Base-by-base conservation (phyloP, 2,329 filamentous ascomycete species). In the Fusarium camptoceras region DNA sequence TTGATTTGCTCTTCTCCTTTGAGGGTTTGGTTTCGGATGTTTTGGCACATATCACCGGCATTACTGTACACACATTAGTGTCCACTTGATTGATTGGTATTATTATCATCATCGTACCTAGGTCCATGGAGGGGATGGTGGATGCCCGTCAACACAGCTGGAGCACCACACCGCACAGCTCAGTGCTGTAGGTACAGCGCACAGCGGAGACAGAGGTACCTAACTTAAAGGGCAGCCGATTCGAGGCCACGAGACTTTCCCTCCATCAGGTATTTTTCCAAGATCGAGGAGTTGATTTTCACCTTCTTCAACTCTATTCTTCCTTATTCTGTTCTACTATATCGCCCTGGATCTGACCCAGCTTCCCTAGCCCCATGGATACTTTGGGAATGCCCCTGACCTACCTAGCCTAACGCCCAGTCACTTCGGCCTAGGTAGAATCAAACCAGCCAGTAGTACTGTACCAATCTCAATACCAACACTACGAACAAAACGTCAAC, bases 21-120 rank as follows among this genome's bases (percentile, higher is more conserved):
- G 55, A 53, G 55, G 68, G 55, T 48, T 60, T 58, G 55, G 55
- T 46, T 51, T 68, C 63, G 63, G 67, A 66, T 42, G 68, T 71
- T 70, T 65, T 68, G 46, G 44, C 63, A 51, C 31, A 51, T 50
- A 50, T 51, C 24, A 64, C 42, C 60, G 50, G 60, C 59, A 68
- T 53, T 68, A 49, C 37, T 30, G 34, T 37, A 37, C 34, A 37
- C n/a, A n/a, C 34, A 37, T 37, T 37, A 37, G 18, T 37, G 34
- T n/a, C 34, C 34, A 37, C 34, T 51, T 68, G 50, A 30, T 64
- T 54, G 53, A 64, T 49, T 53, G 30, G 54, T 53, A 27, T 37
- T 27, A 61, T 47, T 42, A 25, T 47, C n/a, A 16, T 27, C n/a
- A 51, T 51, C 16, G 48, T 51, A 51, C 30, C 16, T 37, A 37